Base-by-base conservation (phyloP, 176 grass and related monocot genomes). In the Luzula sylvatica region DNA sequence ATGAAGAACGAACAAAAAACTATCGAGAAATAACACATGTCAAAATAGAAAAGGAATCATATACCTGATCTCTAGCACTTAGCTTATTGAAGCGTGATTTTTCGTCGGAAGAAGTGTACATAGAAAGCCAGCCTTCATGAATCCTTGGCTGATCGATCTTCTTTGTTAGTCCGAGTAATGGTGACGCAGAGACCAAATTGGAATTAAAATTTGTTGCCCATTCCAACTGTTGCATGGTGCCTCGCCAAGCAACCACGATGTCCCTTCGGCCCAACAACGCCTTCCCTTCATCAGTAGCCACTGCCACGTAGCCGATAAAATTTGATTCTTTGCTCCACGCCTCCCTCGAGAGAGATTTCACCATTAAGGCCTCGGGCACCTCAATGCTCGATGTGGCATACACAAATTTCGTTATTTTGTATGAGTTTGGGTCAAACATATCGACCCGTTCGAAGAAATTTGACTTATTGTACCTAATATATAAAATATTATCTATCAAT, bases 221-320 rank as follows among this genome's bases (percentile, higher is more conserved):
- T 53, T 96, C 90, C 50, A 67, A 52, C 32, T 40, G 17, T 16
- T 76, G 53, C 64, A 71, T 52, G 46, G 81, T 96, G 50, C 81
- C 84, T 41, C 90, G 71, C 90, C 90, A 89, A 8, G 76, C 77
- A 46, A 95, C 81, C 32, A 88, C 69, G 43, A 89, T 42, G 58
- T 89, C 90, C 39, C 84, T 73, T 64, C 90, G 61, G 58, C 90
- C 78, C 3, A 77, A 56, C 58, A 47, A 61, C 15, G 71, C 81
- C 12, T 57, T 74, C 22, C 60, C 77, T 44, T 41, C 50, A 48
- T 96, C 90, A 22, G 90, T 86, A 42, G 84, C 74, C 47, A 88
- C 83, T 44, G 83, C 89, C 4, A 88, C 69, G 64, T 81, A 95
- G 3, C 88, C 88, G 40, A 95, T 88, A 79, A 83, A 95, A 35